Percentiles rank a stretch among this genome's conserved stretches.
Evolutionary conservation across 345 rosid species (phyloP).

Genomic region (Syzygium grande): DNA sequence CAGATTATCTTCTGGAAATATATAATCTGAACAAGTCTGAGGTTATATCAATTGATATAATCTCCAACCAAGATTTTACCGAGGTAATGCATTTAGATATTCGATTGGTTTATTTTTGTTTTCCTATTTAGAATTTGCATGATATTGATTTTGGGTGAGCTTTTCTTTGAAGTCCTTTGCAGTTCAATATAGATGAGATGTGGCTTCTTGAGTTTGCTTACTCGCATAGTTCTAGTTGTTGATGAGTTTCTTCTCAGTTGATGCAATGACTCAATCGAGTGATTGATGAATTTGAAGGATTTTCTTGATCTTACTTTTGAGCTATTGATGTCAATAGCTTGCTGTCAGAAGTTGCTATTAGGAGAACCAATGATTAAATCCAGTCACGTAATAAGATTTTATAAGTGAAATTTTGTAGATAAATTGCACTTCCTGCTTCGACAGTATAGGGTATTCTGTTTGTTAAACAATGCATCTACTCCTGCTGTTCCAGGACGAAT

Average conservation of each 20-base stretch:
- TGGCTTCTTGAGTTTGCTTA: background rate
- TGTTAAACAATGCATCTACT: background rate
- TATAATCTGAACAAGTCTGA: constrained; percentile 91
- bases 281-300: background rate
- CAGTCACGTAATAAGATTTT: background rate
- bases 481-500: constrained; percentile 66
- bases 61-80: constrained; percentile 97
- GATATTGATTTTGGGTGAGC: background rate
- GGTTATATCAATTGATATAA: constrained; percentile 72
- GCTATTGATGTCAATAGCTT: background rate
- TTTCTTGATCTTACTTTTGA: background rate
- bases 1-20: constrained; percentile 70
- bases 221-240: background rate
- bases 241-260: background rate
- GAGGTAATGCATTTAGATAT: constrained; percentile 43
- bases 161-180: background rate
- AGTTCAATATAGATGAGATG: background rate
- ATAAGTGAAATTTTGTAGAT: background rate
- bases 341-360: background rate
- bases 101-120: background rate
- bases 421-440: background rate
- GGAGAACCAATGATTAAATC: background rate
- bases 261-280: background rate
- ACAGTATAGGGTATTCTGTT: background rate
- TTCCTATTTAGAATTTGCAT: background rate